These are phyloP conservation scores for Cordyceps fumosorosea DNA, from an alignment of 2,329 filamentous ascomycete species.

Conservation along the genomic window DNA sequence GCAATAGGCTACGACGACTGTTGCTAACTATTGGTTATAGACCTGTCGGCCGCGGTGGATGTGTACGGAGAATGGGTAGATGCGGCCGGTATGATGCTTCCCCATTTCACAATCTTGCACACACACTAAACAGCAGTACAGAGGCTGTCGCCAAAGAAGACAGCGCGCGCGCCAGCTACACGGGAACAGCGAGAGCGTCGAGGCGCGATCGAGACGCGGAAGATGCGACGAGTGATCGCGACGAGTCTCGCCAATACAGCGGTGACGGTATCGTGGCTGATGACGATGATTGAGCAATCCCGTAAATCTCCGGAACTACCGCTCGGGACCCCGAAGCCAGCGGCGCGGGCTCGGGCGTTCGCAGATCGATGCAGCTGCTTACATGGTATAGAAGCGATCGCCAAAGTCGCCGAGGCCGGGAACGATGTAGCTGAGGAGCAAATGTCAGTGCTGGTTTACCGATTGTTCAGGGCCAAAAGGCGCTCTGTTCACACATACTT, in stretches of 20 bases:
- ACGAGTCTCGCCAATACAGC: slow-evolving; percentile 45
- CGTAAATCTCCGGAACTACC: not conserved
- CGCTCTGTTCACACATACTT: slow-evolving; percentile 59
- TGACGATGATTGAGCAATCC: slow-evolving; percentile 44
- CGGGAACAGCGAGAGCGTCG: slow-evolving; percentile 21
- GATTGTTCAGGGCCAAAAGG: not conserved
- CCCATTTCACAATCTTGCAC: not conserved
- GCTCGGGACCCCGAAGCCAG: not conserved
- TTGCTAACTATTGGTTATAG: slow-evolving; percentile 36
- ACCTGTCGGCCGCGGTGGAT: slow-evolving; percentile 84
- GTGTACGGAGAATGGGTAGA: slow-evolving; percentile 99
- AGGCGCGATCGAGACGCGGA: slow-evolving; percentile 19
- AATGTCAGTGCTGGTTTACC: slow-evolving; percentile 6
- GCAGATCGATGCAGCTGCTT: slow-evolving; percentile 17
- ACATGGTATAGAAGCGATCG: slow-evolving; percentile 92
- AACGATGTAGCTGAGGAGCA: slow-evolving; percentile 71
- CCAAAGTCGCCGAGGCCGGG: slow-evolving; percentile 93
- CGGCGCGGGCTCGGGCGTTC: not conserved
- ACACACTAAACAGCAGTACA: slow-evolving; percentile 20
- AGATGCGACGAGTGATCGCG: slow-evolving; percentile 33
- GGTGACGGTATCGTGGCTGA: slow-evolving; percentile 47
- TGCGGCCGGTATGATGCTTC: slow-evolving; percentile 51
- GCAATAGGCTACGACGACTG: slow-evolving; percentile 11
- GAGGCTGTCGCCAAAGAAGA: slow-evolving; percentile 46
- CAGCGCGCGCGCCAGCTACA: slow-evolving; percentile 24